Evolutionary conservation across 140 eudicot species (phyloP).

Genomic region (Ambrosia hybrid): DNA sequence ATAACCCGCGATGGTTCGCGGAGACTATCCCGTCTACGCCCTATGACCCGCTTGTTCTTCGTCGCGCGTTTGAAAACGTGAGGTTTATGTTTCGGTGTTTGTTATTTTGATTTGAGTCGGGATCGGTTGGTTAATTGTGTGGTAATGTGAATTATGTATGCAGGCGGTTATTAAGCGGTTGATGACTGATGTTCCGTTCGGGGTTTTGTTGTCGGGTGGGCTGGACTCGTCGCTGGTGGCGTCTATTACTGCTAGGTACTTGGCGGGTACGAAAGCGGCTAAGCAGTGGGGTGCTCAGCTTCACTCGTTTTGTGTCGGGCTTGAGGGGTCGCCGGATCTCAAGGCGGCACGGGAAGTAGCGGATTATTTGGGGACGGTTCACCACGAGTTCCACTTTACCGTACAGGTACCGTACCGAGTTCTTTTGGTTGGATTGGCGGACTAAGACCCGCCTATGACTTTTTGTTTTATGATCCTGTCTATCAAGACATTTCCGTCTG

Average conservation of each 20-base stretch:
- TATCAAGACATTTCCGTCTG: too few relatives aligned
- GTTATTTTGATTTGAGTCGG: too few relatives aligned
- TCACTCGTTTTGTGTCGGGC: constrained; percentile 79
- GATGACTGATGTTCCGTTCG: constrained; percentile 87
- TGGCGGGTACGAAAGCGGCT: constrained; percentile 64
- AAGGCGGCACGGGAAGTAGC: constrained; percentile 83
- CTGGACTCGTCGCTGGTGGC: constrained; percentile 75
- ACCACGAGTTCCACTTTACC: constrained; percentile 79
- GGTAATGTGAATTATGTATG: constrained; percentile 1
- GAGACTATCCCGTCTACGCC: constrained; percentile 71
- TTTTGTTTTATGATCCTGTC: too few relatives aligned
- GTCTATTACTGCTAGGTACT: constrained; percentile 56
- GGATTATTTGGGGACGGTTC: constrained; percentile 69
- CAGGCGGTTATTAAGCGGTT: constrained; percentile 73
- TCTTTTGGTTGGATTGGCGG: neutral
- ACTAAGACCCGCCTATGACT: too few relatives aligned
- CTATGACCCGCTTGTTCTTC: constrained; percentile 67
- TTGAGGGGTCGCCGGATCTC: constrained; percentile 83
- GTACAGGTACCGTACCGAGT: constrained; percentile 52
- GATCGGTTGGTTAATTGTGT: neutral
- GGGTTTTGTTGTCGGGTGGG: constrained; percentile 76
- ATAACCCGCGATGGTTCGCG: constrained; percentile 87
- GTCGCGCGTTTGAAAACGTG: constrained; percentile 78
- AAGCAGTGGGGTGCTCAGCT: constrained; percentile 75
- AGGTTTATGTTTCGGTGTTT: constrained; percentile 2